A percentile compares a stretch with the other conserved stretches of the same genome.
Evolutionary conservation across 805 yeast genomes (phyloP).

Genomic region (Metschnikowia chrysomelidarum): DNA sequence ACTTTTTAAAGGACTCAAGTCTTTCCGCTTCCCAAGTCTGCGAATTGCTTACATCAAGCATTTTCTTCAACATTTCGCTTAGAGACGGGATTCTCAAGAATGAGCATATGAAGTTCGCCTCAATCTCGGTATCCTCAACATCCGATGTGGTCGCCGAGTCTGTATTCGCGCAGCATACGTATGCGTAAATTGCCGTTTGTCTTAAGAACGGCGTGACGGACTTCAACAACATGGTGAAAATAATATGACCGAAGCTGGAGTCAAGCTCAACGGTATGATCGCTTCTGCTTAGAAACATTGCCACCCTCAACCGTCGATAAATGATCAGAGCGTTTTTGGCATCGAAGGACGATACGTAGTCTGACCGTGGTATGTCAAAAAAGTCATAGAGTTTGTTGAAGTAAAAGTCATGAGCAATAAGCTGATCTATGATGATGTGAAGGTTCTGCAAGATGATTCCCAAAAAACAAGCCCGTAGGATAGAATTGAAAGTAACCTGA

Average conservation of each 20-base stretch:
- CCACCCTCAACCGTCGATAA: constrained; percentile 22
- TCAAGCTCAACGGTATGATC: constrained; percentile 18
- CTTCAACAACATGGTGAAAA: constrained; percentile 56
- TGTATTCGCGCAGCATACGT: constrained; percentile 49
- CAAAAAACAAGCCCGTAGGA: constrained; percentile 48
- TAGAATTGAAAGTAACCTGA: constrained; percentile 44
- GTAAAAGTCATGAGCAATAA: constrained; percentile 28
- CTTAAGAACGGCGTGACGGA: constrained; percentile 64
- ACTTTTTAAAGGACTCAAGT: constrained; percentile 23
- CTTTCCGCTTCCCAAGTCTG: constrained; percentile 25
- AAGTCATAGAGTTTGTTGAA: constrained; percentile 24
- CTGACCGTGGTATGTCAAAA: constrained; percentile 37
- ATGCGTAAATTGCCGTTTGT: constrained; percentile 55
- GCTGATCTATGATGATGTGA: constrained; percentile 24
- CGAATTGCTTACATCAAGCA: constrained; percentile 1
- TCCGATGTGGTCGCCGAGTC: constrained; percentile 28
- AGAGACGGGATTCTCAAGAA: constrained; percentile 49
- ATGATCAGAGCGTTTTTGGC: constrained; percentile 23
- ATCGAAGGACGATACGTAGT: constrained; percentile 21
- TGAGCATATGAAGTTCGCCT: constrained; percentile 52
- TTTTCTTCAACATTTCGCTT: constrained; percentile 17
- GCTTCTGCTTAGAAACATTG: constrained; percentile 4
- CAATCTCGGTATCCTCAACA: constrained; percentile 32
- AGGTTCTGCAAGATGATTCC: constrained; percentile 52
- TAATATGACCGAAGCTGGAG: constrained; percentile 33